Conservation (phyloP, 345 rosid species). For the Populus alba region DNA sequence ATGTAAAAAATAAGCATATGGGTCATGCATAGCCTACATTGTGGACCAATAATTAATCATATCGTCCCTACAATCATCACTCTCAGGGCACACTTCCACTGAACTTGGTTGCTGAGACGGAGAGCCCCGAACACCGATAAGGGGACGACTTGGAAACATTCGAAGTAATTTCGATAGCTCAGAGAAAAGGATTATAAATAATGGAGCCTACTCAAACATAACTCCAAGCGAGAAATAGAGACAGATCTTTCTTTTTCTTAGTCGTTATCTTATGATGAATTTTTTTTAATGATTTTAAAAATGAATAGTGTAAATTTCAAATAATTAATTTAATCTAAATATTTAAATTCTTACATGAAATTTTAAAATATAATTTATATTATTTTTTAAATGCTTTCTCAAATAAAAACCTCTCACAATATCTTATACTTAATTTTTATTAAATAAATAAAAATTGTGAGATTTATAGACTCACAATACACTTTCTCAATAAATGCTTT, state of each 20-base stretch:
- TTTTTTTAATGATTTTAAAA: no score
- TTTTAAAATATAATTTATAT: no score
- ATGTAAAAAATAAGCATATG: background rate
- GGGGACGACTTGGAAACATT: background rate
- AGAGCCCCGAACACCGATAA: background rate
- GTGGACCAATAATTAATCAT: conserved; percentile 3
- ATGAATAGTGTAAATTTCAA: no score
- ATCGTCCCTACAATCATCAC: background rate
- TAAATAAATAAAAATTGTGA: no score
- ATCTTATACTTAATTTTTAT: no score
- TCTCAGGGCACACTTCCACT: background rate
- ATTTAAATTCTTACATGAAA: accelerated
- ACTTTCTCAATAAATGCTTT: no score
- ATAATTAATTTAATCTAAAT: no score
- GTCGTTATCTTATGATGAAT: no score
- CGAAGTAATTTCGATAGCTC: background rate
- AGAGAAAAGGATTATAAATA: background rate
- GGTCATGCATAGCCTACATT: background rate
- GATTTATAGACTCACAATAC: no score
- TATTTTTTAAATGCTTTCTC: no score
- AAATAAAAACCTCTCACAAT: no score
- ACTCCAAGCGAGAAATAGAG: background rate
- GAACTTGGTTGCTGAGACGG: background rate
- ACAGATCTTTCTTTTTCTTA: no score
- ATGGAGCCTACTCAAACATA: background rate